Evolutionary conservation across 192 early-diverging fungal genomes (phyloP), one percentile per base, ranked within the genome.

Genomic region (Linnemannia zychae): DNA sequence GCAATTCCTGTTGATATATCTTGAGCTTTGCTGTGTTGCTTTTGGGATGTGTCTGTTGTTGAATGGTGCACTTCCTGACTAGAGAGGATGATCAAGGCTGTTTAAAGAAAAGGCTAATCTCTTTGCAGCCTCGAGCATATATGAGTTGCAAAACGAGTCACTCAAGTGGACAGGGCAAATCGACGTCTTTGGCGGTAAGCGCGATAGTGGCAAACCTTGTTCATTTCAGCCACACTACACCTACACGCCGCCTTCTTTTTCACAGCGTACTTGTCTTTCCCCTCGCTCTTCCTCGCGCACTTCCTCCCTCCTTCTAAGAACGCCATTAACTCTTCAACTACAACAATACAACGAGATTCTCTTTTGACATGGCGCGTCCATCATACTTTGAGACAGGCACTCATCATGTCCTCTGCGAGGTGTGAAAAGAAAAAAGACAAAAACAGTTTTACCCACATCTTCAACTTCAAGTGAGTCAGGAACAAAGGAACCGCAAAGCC

Each of bases 391-490:
- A 76, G 44, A 79, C 83, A 31, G 83, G 83, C n/a, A 57, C 46
- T 1, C 77, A 85, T 47, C 83, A 79, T 47, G 40, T 85, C 40
- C 74, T 85, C 20, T 85, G 83, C 34, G 28, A 85, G 31, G 83
- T 79, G 63, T 12, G n/a, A 13, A 44, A 44, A 44, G 9, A 44
- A 3, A 44, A 9, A 44, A 44, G 40, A 6, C 40, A 44, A 44
- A 6, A 44, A 6, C 40, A 44, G 3, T 44, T 44, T n/a, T n/a
- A n/a, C n/a, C n/a, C n/a, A n/a, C n/a, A n/a, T n/a, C 17, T 17
- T 57, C 49, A 4, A 20, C 49, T 12, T 52, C 6, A 18, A 24
- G 5, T 31, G 11, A 7, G 12, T 28, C 11, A 63, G 31, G 28
- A 24, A 53, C 13, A 24, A 33, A 63, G 57, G 24, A 63, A 31